Evolutionary conservation across 805 yeast genomes (phyloP), one percentile per base, ranked within the genome.

Genomic region (Wickerhamiella sorbophila): DNA sequence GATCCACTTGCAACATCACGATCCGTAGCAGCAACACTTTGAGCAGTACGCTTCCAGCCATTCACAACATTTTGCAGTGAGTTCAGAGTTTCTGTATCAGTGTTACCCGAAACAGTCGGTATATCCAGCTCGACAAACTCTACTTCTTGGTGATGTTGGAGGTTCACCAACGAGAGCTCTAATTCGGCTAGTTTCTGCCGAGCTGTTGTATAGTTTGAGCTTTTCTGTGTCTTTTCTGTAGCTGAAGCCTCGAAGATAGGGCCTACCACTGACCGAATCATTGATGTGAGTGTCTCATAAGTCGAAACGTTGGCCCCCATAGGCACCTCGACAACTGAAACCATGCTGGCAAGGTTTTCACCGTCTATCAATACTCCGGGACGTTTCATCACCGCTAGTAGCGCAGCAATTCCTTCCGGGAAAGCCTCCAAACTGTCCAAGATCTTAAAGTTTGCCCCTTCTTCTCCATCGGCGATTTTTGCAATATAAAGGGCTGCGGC

Each of bases 21-120:
- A 10, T 69, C 57, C 19, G 77, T 52, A 19, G 63, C 62, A 0
- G 85, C 72, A 4, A 84, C 63, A 1, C 66, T 57, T 46, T 76
- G 78, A 12, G 78, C 71, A 27, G 72, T 70, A 46, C 67, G 72
- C 15, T 78, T 73, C 96, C 96, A 87, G 2, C 64, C 63, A 51
- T 82, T 82, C 8, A 77, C 93, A 2, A 67, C 66, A 3, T 67
- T 58, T 41, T 91, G 93, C n/a, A 85, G 59, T 36, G 66, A 66
- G 51, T 87, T 87, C 35, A 87, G 61, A 44, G 78, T 69, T 0
- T 57, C 51, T 0, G 80, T 58, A 49, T 82, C 85, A 1, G 60
- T 49, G 12, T 12, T 24, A 8, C 10, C 6, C 0, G 73, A 50
- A 4, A 67, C 49, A 0, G 57, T 58, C 1, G 63, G 62, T 32